phyloP scores from a whole-genome alignment of 352 stramenopile species.

The Phytophthora citrophthora region DNA sequence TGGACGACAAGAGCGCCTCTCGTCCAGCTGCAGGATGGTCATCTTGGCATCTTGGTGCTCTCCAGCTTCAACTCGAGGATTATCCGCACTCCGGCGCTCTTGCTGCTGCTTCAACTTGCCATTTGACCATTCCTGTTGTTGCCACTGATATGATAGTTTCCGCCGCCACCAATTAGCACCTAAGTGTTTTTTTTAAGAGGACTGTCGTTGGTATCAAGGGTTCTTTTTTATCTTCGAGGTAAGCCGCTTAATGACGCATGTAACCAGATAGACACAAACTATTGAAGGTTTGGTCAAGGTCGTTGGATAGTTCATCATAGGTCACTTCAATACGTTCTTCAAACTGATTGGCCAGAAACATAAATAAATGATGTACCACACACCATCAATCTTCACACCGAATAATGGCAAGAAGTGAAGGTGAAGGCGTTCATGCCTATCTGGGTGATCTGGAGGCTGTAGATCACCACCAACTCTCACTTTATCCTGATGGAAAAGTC shows the following conservation, averaged over 20 bases:
- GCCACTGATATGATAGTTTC: background rate
- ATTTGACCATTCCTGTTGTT: too few relatives aligned
- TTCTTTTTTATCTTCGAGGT: background rate
- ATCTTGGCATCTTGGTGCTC: constrained; percentile 16
- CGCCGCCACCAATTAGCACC: background rate
- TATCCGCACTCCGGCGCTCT: background rate
- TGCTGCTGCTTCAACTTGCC: background rate
- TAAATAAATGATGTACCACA: background rate
- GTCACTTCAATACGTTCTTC: background rate
- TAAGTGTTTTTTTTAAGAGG: too few relatives aligned
- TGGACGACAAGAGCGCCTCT: constrained; percentile 9
- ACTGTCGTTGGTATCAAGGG: background rate
- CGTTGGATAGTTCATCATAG: background rate
- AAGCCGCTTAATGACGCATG: background rate
- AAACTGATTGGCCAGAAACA: background rate
- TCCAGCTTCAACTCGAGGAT: constrained; percentile 4
- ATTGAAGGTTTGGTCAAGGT: background rate
- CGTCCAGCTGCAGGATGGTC: constrained; percentile 23
- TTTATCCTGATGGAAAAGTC: constrained; percentile 57
- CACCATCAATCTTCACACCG: background rate
- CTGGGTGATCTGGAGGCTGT: constrained; percentile 74
- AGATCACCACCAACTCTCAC: constrained; percentile 47
- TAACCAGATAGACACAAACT: too few relatives aligned
- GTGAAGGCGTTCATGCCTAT: constrained; percentile 58
- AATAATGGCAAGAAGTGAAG: constrained; percentile 15